Conservation (phyloP, 176 grass and related monocot species). For the Rhipidocladum racemiflorum region DNA sequence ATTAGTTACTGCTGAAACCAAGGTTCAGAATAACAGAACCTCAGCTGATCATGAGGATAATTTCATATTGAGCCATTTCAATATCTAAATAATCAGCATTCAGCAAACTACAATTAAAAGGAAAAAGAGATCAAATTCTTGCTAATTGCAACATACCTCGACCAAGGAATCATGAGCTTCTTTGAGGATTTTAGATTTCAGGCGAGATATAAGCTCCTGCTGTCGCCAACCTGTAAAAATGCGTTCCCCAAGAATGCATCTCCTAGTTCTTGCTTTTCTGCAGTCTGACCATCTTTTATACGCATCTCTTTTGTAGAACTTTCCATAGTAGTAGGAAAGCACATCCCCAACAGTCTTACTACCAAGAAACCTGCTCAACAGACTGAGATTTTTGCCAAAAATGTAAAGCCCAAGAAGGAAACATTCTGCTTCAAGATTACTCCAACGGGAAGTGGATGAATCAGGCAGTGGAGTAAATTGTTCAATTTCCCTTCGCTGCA, state of each 20-base stretch:
- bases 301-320: slow-evolving; percentile 45
- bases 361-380: slow-evolving; percentile 53
- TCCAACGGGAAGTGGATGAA: slow-evolving; percentile 51
- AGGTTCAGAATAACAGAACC: not conserved
- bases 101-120: slow-evolving; percentile 17
- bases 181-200: slow-evolving; percentile 48
- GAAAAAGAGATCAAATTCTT: slow-evolving; percentile 2
- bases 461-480: slow-evolving; percentile 52
- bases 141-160: slow-evolving; percentile 51
- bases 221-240: slow-evolving; percentile 86
- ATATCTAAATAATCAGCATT: slow-evolving; percentile 12
- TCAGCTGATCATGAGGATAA: slow-evolving; percentile 21
- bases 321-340: slow-evolving; percentile 74
- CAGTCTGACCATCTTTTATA: slow-evolving; percentile 58
- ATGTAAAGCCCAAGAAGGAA: slow-evolving; percentile 89
- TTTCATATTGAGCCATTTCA: slow-evolving; percentile 3
- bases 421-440: slow-evolving; percentile 42
- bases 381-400: slow-evolving; percentile 78
- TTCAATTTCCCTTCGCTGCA: slow-evolving; percentile 25
- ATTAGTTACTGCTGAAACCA: not conserved
- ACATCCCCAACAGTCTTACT: slow-evolving; percentile 63
- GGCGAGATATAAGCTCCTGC: slow-evolving; percentile 65
- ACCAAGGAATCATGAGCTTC: slow-evolving; percentile 63
- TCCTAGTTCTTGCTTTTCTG: slow-evolving; percentile 57
- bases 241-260: slow-evolving; percentile 73